Evolutionary conservation across 768 basidiomycete genomes (phyloP).

Genomic region (Gelatoporia subvermispora): DNA sequence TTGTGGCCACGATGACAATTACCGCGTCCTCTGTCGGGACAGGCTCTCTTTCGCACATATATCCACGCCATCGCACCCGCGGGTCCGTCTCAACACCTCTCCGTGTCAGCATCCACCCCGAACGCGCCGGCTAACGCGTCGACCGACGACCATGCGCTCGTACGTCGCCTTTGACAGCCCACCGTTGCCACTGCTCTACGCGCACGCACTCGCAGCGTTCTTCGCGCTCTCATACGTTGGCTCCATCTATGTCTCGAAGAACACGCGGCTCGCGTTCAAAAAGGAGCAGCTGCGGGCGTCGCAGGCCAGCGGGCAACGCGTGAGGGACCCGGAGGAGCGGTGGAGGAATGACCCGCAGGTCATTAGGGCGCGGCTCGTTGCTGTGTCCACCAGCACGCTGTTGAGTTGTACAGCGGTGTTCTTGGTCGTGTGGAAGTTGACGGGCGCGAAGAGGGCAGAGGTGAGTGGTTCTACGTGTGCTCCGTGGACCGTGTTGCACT

Average conservation of each 20-base stretch:
- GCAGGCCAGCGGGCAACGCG: slow-evolving; percentile 20
- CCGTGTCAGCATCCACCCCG: neutral
- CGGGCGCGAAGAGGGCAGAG: slow-evolving; percentile 10
- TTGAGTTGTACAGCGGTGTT: slow-evolving; percentile 51
- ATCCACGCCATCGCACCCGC: no score
- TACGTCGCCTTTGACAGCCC: slow-evolving; percentile 13
- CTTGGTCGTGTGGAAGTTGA: slow-evolving; percentile 29
- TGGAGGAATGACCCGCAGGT: slow-evolving; percentile 84
- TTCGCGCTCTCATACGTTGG: slow-evolving; percentile 75
- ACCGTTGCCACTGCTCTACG: slow-evolving; percentile 21
- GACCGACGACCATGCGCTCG: slow-evolving; percentile 8
- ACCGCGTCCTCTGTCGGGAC: no score
- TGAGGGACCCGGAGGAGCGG: slow-evolving; percentile 37
- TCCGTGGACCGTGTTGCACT: neutral
- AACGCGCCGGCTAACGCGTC: neutral
- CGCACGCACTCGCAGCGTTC: slow-evolving; percentile 52
- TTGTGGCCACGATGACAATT: no score
- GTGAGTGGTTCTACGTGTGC: slow-evolving; percentile 15
- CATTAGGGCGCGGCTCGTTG: slow-evolving; percentile 71
- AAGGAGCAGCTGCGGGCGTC: slow-evolving; percentile 20
- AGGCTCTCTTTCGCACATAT: no score
- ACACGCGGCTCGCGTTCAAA: slow-evolving; percentile 52
- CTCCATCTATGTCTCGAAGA: slow-evolving; percentile 72
- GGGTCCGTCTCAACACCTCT: no score
- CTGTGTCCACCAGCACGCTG: slow-evolving; percentile 60